Base-by-base conservation (phyloP, 148 eudicot genomes). In the Fagopyrum esculentum region DNA sequence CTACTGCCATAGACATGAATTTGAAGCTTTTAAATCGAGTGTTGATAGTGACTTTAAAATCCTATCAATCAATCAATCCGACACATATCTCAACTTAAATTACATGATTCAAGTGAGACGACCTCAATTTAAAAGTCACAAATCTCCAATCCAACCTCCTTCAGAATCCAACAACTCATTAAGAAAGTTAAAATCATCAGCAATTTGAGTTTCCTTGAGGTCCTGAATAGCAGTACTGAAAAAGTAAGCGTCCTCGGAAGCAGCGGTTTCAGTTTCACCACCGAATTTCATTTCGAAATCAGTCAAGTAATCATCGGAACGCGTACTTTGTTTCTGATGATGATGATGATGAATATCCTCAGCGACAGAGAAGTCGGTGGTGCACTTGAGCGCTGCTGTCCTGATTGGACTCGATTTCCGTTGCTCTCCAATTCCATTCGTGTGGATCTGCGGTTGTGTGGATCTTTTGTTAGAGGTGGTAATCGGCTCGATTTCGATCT, bases 121-220 rank as follows among this genome's bases (percentile, higher is more conserved):
- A 60, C 3, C 40, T 22, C 9, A 60, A 60, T 11, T 63, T 13
- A 9, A 66, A 11, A 4, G 17, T 66, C 71, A 66, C 71, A 66
- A 66, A 50, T 72, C 74, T 12, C 74, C 56, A 26, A 72, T 48
- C 74, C 74, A 72, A 3, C 56, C 74, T 9, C 44, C 74, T 19
- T 72, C 74, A 1, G 74, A 72, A 29, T 52, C 74, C 17, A 72
- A 19, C 35, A 72, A 72, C 55, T 50, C 54, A 50, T 30, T 52
- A 17, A 72, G 56, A 12, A 52, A 49, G 19, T 66, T 66, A 43
- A 66, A 66, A 13, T 66, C 71, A 66, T 66, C 71, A 13, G 46
- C 47, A 66, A 66, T 35, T 11, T 66, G 46, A 66, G 19, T 66
- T n/a, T 66, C 71, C 71, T 40, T 66, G 17, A 43, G 45, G 2